A percentile compares a stretch with the other conserved stretches of the same genome.
These are phyloP conservation scores for Apostasia shenzhenica DNA, from an alignment of 106 monocot genomes.

Conservation along the genomic window DNA sequence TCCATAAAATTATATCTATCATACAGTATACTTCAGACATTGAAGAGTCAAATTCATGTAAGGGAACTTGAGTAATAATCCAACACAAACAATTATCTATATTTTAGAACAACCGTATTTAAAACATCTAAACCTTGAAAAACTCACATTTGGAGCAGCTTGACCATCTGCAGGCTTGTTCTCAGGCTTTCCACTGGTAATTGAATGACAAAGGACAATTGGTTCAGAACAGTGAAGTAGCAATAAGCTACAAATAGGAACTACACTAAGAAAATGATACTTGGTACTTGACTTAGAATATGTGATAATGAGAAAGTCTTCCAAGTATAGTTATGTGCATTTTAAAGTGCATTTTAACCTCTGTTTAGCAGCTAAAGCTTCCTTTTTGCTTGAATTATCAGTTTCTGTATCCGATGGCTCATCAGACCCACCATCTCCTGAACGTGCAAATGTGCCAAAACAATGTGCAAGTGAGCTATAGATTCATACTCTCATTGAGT, in stretches of 20 bases:
- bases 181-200: slow-evolving; percentile 19
- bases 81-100: too few species aligned
- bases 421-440: slow-evolving; percentile 71
- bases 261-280: neutral
- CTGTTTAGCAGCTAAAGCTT: slow-evolving; percentile 33
- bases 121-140: neutral
- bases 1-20: too few species aligned
- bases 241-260: neutral
- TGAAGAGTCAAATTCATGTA: too few species aligned
- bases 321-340: slow-evolving; percentile 12
- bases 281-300: neutral
- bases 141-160: slow-evolving; percentile 41
- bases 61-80: too few species aligned
- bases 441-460: slow-evolving; percentile 50
- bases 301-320: neutral
- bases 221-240: neutral
- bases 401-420: slow-evolving; percentile 44
- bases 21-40: too few species aligned
- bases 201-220: slow-evolving; percentile 11
- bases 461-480: slow-evolving; percentile 55
- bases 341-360: slow-evolving; percentile 63
- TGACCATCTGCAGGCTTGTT: slow-evolving; percentile 13
- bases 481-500: slow-evolving; percentile 17
- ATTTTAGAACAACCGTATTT: too few species aligned
- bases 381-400: slow-evolving; percentile 45